Conservation (phyloP, 176 grass and related monocot genomes). For the Oryza coarctata region DNA sequence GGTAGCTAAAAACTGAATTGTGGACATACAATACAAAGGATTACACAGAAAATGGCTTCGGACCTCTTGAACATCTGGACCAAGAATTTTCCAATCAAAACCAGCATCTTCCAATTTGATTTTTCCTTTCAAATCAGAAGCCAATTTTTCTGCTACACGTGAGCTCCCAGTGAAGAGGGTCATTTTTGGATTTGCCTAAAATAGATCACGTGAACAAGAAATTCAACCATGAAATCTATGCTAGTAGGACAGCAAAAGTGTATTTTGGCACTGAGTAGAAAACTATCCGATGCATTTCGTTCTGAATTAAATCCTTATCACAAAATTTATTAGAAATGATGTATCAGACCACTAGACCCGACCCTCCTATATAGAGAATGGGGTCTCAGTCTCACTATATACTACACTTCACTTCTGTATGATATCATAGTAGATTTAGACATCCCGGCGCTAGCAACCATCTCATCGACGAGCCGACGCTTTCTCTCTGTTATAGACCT, state of each 20-base stretch:
- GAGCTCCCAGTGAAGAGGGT: slow-evolving; percentile 95
- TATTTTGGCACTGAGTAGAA: background rate
- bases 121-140: slow-evolving; percentile 76
- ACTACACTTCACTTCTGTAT: too few species aligned
- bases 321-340: background rate
- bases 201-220: slow-evolving; percentile 18
- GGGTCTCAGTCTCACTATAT: too few species aligned
- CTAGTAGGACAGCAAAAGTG: background rate
- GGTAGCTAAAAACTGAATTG: background rate
- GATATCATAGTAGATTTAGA: too few species aligned
- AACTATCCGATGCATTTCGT: slow-evolving; percentile 11
- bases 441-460: too few species aligned
- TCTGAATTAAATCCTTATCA: background rate
- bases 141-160: slow-evolving; percentile 83
- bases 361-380: too few species aligned
- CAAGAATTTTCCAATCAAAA: slow-evolving; percentile 99
- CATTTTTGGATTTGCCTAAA: slow-evolving; percentile 87
- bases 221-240: slow-evolving; percentile 15
- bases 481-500: too few species aligned
- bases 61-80: slow-evolving; percentile 98
- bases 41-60: slow-evolving; percentile 5
- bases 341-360: too few species aligned
- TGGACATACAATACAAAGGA: background rate
- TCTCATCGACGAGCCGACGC: too few species aligned
- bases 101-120: slow-evolving; percentile 97